Percentiles rank a stretch among this genome's conserved stretches.
Conservation (phyloP, 2,329 filamentous ascomycete species). For the Fusarium succisae region DNA sequence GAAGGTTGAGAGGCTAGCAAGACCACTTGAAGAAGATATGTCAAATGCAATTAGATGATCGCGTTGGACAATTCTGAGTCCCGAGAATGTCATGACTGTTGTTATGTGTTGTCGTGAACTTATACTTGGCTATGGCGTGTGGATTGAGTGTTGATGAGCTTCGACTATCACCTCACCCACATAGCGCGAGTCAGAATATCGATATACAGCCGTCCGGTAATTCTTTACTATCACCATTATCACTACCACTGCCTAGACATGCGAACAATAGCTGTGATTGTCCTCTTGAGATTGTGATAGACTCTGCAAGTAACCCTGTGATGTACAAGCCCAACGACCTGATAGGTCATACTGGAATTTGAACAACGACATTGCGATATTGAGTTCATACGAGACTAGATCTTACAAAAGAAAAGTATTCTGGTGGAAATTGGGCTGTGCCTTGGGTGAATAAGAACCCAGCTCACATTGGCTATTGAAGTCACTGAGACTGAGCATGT, state of each 20-base stretch:
- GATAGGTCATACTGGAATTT: neutral
- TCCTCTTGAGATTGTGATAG: neutral
- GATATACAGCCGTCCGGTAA: too few species aligned
- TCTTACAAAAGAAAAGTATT: fast-evolving
- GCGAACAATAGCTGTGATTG: fast-evolving
- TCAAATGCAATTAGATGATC: too few species aligned
- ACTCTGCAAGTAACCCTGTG: neutral
- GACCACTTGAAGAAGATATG: neutral
- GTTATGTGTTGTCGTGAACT: neutral
- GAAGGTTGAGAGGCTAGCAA: neutral
- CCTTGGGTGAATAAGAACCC: neutral
- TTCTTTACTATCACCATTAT: too few species aligned
- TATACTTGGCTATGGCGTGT: neutral
- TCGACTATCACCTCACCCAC: neutral
- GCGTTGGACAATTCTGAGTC: neutral
- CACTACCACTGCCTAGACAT: neutral
- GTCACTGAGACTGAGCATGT: neutral
- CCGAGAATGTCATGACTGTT: neutral
- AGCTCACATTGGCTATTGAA: neutral
- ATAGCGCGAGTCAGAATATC: neutral
- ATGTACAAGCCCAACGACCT: neutral
- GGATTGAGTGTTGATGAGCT: neutral
- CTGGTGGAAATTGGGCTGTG: neutral
- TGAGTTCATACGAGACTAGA: neutral
- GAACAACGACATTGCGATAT: neutral